Base-by-base conservation (phyloP, 2,329 filamentous ascomycete species). In the Dryadomyces quercivorus region DNA sequence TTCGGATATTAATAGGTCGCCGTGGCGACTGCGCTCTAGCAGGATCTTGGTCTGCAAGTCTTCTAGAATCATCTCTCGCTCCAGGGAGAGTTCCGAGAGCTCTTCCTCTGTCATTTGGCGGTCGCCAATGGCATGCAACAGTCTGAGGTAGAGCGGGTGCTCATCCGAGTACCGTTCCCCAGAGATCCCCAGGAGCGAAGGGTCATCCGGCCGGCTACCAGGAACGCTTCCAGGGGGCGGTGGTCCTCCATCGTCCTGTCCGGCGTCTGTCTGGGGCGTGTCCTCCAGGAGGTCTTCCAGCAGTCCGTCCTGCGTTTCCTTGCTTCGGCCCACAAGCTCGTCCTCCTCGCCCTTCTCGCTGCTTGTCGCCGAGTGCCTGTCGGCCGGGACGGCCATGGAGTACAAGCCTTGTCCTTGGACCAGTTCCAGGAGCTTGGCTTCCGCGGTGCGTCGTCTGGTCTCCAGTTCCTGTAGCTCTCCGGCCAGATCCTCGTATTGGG, bases 41-140 rank as follows among this genome's bases (percentile, higher is more conserved):
- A 55, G 38, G 4, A 55, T 43, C 2, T 47, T 44, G 5, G 54
- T 57, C 44, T 68, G 64, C 16, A 71, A 59, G 46, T 72, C 63
- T 46, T 70, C 64, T 44, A 73, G 59, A 20, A 71, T 69, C 52
- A 64, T 64, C 9, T 70, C 65, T 44, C 67, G 70, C 40, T 69
- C 67, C 53, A 69, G 65, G 12, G 66, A 55, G 4, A 78, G 66
- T 44, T 78, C 74, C 5, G 68, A 65, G 38, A 70, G 63, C n/a
- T 74, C 69, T 55, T 80, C 76, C 50, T 67, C 69, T 15, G 73
- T 72, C 34, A 75, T 67, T 47, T 72, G 68, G n/a, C 74, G 63
- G 18, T 77, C 71, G 1, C 68, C 70, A 10, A 74, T 67, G 1
- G 69, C 67, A 13, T 69, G 66, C 16, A 73, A 67, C 6, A 79